Percentiles rank a stretch among this genome's conserved stretches.
phyloP scores from a whole-genome alignment of 805 yeast genomes.

The Metschnikowia henanensis region DNA sequence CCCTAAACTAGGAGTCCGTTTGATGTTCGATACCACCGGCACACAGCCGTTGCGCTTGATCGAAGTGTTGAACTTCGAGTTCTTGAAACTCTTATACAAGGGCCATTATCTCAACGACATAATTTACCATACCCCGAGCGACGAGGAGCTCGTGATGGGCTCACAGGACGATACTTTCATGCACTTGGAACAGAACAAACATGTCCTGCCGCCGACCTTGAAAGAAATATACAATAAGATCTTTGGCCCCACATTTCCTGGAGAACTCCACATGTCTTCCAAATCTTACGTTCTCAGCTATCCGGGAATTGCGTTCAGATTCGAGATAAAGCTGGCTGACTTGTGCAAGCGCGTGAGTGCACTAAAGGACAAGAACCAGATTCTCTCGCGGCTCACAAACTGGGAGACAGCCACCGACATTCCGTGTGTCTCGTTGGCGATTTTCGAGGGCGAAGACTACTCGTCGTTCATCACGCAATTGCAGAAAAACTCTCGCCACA shows the following conservation, averaged over 20 bases:
- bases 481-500: conserved; percentile 1
- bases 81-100: conserved; percentile 30
- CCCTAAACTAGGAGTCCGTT: conserved; percentile 24
- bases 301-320: conserved; percentile 56
- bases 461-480: conserved; percentile 21
- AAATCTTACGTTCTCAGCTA: conserved; percentile 48
- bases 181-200: conserved; percentile 9
- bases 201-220: conserved; percentile 27
- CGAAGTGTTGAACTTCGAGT: conserved; percentile 26
- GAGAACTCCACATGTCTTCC: conserved; percentile 29
- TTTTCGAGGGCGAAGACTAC: conserved; percentile 42
- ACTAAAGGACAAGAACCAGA: conserved; percentile 20
- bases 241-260: conserved; percentile 66
- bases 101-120: conserved; percentile 32
- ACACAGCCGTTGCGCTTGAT: conserved; percentile 30
- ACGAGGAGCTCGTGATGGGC: conserved; percentile 11
- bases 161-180: background rate
- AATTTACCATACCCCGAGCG: conserved; percentile 14
- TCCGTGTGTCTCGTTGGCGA: conserved; percentile 37
- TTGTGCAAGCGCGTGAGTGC: conserved; percentile 16
- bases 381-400: conserved; percentile 30
- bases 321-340: conserved; percentile 27
- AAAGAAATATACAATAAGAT: conserved; percentile 52
- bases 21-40: conserved; percentile 28
- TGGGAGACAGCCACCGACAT: conserved; percentile 35